These are phyloP conservation scores for Helichrysum umbraculigerum DNA, from an alignment of 129 eudicot genomes.

Conservation along the genomic window DNA sequence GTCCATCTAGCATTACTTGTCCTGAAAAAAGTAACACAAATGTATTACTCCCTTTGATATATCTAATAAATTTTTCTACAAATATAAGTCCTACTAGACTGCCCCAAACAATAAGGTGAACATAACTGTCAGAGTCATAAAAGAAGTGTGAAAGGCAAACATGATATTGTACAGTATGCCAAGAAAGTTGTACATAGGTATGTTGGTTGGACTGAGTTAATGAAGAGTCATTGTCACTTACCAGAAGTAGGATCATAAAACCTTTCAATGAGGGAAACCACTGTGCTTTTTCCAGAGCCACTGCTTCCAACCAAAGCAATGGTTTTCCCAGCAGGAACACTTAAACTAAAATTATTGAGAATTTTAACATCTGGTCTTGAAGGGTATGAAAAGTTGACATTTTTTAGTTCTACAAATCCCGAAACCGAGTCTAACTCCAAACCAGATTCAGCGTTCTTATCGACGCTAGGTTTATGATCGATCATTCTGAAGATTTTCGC, in stretches of 20 bases:
- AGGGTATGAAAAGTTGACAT: slow-evolving; percentile 78
- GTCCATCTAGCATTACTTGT: slow-evolving; percentile 80
- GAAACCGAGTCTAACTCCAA: slow-evolving; percentile 65
- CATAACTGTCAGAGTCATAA: slow-evolving; percentile 24
- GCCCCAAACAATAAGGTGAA: slow-evolving; percentile 27
- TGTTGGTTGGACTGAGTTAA: slow-evolving; percentile 33
- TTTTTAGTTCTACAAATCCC: slow-evolving; percentile 71
- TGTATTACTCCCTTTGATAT: not conserved
- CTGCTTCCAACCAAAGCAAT: slow-evolving; percentile 97
- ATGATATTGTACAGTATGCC: slow-evolving; percentile 19
- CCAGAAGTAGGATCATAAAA: slow-evolving; percentile 95
- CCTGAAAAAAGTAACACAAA: slow-evolving; percentile 52
- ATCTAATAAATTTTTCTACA: not conserved
- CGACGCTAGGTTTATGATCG: slow-evolving; percentile 77
- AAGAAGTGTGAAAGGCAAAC: slow-evolving; percentile 34
- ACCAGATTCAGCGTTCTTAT: slow-evolving; percentile 58
- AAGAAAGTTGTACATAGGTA: slow-evolving; percentile 30
- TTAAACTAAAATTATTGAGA: slow-evolving; percentile 57
- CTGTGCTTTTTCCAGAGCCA: slow-evolving; percentile 98
- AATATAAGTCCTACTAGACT: slow-evolving; percentile 12
- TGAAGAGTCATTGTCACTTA: slow-evolving; percentile 40
- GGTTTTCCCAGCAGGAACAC: slow-evolving; percentile 87
- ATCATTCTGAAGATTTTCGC: slow-evolving; percentile 77
- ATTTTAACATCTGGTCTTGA: slow-evolving; percentile 82
- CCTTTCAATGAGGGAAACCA: slow-evolving; percentile 90